Percentiles rank a stretch among this genome's conserved stretches.
Conservation (phyloP, 768 basidiomycete species). For the Calocybe indica region DNA sequence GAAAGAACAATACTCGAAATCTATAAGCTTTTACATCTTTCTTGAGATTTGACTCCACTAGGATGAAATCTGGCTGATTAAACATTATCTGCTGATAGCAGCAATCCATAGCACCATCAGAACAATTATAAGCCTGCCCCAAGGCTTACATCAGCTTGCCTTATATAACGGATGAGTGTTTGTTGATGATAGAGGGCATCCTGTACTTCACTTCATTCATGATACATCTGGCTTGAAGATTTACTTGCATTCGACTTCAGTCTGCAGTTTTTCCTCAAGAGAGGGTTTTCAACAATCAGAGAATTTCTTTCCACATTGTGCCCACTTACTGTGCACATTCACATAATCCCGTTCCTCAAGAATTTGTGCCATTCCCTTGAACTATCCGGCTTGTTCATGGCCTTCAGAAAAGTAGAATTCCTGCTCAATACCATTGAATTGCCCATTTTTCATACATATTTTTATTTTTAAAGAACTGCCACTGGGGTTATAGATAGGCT, state of each 20-base stretch:
- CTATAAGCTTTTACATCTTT: slow-evolving; percentile 1
- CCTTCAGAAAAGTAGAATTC: slow-evolving; percentile 2
- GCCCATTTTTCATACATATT: slow-evolving; percentile 1
- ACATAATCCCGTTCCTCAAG: slow-evolving; percentile 6
- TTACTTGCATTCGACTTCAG: too few relatives aligned
- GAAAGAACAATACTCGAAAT: slow-evolving; percentile 14
- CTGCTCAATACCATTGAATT: slow-evolving; percentile 1
- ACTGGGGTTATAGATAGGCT: slow-evolving; percentile 15
- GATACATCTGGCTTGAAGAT: too few relatives aligned
- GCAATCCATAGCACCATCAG: slow-evolving; percentile 11
- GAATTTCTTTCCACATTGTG: background rate
- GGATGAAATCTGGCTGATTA: slow-evolving; percentile 24
- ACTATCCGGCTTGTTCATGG: slow-evolving; percentile 10
- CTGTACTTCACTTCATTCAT: too few relatives aligned
- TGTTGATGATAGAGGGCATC: too few relatives aligned
- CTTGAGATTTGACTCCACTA: slow-evolving; percentile 10
- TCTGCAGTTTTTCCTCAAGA: too few relatives aligned
- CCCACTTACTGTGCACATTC: background rate
- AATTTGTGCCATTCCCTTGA: slow-evolving; percentile 23
- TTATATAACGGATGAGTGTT: too few relatives aligned
- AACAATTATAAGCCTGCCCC: too few relatives aligned
- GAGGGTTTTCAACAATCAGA: too few relatives aligned
- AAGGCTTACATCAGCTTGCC: too few relatives aligned
- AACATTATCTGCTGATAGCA: slow-evolving; percentile 22
- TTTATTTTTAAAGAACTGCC: slow-evolving; percentile 14